These are phyloP conservation scores for Sclerotinia spermophila DNA, from an alignment of 2,329 filamentous ascomycete species.

Conservation along the genomic window DNA sequence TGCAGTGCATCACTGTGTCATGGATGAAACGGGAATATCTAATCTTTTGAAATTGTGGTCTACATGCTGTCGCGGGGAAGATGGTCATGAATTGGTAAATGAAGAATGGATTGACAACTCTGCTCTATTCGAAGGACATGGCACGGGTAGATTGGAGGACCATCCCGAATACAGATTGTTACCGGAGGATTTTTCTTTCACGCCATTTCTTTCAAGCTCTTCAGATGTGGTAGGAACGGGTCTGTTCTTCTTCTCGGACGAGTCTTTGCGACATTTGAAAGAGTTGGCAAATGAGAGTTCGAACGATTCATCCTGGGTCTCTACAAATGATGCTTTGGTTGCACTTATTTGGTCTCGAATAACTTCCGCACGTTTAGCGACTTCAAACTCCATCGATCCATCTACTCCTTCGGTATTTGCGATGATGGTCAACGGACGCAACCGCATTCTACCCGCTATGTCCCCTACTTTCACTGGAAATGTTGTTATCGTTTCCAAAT, in stretches of 20 bases:
- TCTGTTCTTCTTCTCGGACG: constrained; percentile 8
- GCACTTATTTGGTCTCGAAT: constrained; percentile 5
- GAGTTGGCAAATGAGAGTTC: not conserved
- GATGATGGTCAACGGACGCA: constrained; percentile 2
- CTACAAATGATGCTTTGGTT: constrained; percentile 12
- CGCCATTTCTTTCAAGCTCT: not conserved
- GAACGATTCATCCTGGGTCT: constrained; percentile 1
- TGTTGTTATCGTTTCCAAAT: not conserved
- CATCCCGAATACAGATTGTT: not conserved
- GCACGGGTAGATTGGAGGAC: not conserved
- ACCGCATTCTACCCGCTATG: not conserved
- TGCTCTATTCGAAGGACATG: not conserved
- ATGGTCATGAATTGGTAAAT: not conserved
- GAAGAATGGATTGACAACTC: not conserved
- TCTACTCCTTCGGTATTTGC: not conserved
- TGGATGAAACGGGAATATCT: not conserved
- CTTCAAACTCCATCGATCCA: not conserved
- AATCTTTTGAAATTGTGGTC: constrained; percentile 6
- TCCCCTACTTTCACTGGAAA: not conserved
- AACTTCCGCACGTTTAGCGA: not conserved
- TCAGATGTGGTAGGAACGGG: constrained; percentile 7
- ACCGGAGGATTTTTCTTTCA: not conserved
- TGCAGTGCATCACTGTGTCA: constrained; percentile 1
- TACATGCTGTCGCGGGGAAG: not conserved
- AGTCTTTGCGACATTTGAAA: constrained; percentile 1